Percentiles rank a stretch among this genome's conserved stretches.
Evolutionary conservation across 106 monocot species (phyloP).

Genomic region (Dendrobium chrysotoxum): DNA sequence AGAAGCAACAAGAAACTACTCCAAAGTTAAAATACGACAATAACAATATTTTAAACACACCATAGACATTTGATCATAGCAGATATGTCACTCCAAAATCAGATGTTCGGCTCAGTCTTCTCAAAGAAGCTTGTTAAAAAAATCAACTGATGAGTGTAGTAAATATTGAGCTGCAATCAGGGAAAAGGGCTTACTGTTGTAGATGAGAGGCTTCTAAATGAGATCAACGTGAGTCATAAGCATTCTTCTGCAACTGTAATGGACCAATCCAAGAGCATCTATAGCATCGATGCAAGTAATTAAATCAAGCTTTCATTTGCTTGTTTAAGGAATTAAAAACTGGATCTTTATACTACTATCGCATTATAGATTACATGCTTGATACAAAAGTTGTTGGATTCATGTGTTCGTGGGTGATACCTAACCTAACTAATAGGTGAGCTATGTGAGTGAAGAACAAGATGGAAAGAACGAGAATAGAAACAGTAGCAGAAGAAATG

Average conservation of each 20-base stretch:
- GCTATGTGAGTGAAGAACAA: too few relatives aligned
- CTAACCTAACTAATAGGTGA: too few relatives aligned
- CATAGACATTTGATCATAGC: not conserved
- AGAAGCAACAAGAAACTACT: too few relatives aligned
- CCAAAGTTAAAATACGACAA: too few relatives aligned
- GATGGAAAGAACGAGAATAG: too few relatives aligned
- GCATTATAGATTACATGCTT: too few relatives aligned
- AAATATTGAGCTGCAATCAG: not conserved
- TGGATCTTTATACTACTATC: not conserved
- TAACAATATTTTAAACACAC: too few relatives aligned
- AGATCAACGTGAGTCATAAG: constrained; percentile 98
- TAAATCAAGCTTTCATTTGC: not conserved
- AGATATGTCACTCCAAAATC: not conserved
- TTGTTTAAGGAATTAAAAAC: not conserved
- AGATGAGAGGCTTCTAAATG: constrained; percentile 94
- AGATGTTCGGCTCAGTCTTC: constrained; percentile 11
- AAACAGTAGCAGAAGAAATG: too few relatives aligned
- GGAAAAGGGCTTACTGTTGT: constrained; percentile 46
- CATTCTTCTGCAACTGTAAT: constrained; percentile 91
- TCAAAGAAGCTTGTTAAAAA: not conserved
- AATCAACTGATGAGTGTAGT: not conserved
- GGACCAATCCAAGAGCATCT: constrained; percentile 81
- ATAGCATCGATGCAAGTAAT: constrained; percentile 51
- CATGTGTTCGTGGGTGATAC: too few relatives aligned
- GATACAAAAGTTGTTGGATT: too few relatives aligned